Percentiles rank a stretch among this genome's conserved stretches.
Evolutionary conservation across 768 basidiomycete genomes (phyloP).

Genomic region (Leccinum uliginosum): DNA sequence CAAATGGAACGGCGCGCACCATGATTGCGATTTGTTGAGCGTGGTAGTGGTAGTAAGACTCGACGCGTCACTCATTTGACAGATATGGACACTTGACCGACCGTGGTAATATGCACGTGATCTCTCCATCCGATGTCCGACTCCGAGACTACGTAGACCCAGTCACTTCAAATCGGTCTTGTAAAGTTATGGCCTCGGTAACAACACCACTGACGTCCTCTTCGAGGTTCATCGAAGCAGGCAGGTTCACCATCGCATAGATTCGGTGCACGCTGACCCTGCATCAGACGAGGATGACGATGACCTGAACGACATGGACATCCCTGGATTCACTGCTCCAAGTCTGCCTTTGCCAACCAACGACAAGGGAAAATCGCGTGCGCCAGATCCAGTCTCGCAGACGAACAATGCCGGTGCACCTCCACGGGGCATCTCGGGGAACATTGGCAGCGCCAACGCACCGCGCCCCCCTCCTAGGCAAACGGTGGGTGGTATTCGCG

Average conservation of each 20-base stretch:
- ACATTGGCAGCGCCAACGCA: slow-evolving; percentile 55
- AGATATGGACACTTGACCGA: slow-evolving; percentile 32
- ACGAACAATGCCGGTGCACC: slow-evolving; percentile 30
- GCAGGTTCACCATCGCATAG: slow-evolving; percentile 30
- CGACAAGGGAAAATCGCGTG: slow-evolving; percentile 73
- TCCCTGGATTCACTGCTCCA: slow-evolving; percentile 76
- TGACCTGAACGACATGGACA: slow-evolving; percentile 76
- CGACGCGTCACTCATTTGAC: slow-evolving; percentile 51
- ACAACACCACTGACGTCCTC: slow-evolving; percentile 53
- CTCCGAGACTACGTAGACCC: not conserved
- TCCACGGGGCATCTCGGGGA: slow-evolving; percentile 55
- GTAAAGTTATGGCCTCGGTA: slow-evolving; percentile 22
- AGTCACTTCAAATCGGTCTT: slow-evolving; percentile 1
- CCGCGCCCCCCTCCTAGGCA: slow-evolving; percentile 47
- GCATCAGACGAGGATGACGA: slow-evolving; percentile 62
- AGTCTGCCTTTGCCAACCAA: slow-evolving; percentile 40
- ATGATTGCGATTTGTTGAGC: slow-evolving; percentile 14
- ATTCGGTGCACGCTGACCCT: slow-evolving; percentile 1
- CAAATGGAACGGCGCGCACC: slow-evolving; percentile 14
- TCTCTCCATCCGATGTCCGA: slow-evolving; percentile 6
- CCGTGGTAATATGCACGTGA: slow-evolving; percentile 25
- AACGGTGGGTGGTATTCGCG: slow-evolving; percentile 78
- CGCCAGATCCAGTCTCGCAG: slow-evolving; percentile 49
- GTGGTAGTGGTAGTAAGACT: not conserved
- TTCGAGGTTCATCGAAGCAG: slow-evolving; percentile 80